Evolutionary conservation across 2,329 filamentous ascomycete genomes (phyloP), one percentile per base, ranked within the genome.

Genomic region (Ascochyta pisi): DNA sequence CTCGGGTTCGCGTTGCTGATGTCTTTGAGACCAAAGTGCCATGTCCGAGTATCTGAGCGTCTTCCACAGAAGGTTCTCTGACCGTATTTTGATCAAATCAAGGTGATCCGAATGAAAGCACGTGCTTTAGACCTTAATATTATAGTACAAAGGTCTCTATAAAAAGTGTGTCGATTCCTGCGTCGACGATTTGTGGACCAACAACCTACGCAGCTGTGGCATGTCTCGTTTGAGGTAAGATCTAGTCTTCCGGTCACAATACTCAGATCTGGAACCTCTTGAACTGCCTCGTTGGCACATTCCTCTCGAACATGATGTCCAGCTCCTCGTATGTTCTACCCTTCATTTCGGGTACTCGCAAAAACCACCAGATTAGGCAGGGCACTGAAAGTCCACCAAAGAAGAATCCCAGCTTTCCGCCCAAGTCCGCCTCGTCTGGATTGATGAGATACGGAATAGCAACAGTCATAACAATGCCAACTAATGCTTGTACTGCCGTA

Each of bases 401-500:
- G 57, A 78, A 72, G 60, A 78, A 78, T 0, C 73, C 76, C 22
- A 78, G 67, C 58, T 78, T 78, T 26, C 76, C 76, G 39, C 68
- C 62, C 46, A 75, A 51, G 39, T 78, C 69, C 4, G 64, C 73
- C 42, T 76, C 65, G 34, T 77, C 75, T 3, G 76, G 74, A 44
- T 77, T 78, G 51, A 78, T 68, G 63, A 76, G 68, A 50, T 77
- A 77, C 6, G 73, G 74, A 33, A 75, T 76, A 1, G 69, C 70
- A 2, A 76, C 66, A 1, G 63, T 65, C 61, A 62, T 59, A 8
- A 64, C 61, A 19, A 78, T 74, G 6, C 69, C 73, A 8, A 74
- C 57, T 4, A 75, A 54, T 22, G 76, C 73, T 51, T 79, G 77
- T 1, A 68, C 68, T 23, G 73, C 77, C 1, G 77, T 77, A 1